Evolutionary conservation across 2,329 filamentous ascomycete genomes (phyloP), one percentile per base, ranked within the genome.

Genomic region (Aspergillus latus): DNA sequence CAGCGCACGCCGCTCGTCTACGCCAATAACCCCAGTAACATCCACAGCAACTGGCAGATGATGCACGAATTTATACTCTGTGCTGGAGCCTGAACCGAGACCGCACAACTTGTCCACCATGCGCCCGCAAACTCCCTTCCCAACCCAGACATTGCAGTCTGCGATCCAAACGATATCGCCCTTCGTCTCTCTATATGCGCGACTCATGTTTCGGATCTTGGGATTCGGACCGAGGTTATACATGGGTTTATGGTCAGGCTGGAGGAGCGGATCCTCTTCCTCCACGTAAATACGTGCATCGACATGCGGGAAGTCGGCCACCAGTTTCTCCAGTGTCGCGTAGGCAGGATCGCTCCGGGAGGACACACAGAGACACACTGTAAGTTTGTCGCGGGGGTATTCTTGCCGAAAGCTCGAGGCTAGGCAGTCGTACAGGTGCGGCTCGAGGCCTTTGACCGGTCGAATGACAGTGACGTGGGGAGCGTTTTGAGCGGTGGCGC

Each of bases 171-270:
- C 81, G 28, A 97, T 82, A 68, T 97, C 92, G 1, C 89, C 88
- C 61, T 88, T 87, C 1, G 92, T 90, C 69, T 97, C 92, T 29
- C 92, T 80, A 70, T 97, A 99, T 2, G 91, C 92, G 43, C 91
- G 84, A 71, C 92, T 97, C 80, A 97, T 90, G 72, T 99, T 99
- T 49, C 94, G 83, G 65, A 99, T 95, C 78, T 99, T 99, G n/a
- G 94, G 94, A 68, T 99, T 99, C 1, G 94, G 94, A 0, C 95
- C 95, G 55, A 97, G 81, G 55, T 84, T 81, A 60, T 82, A 74
- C 49, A 75, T 66, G 52, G 80, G 81, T 9, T 75, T 73, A 32
- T 78, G 66, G 30, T 80, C 82, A 8, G 60, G 57, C 52, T 84
- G 82, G 7, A 96, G 77, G 30, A 85, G 72, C 0, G 88, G 85